These are phyloP conservation scores for Fusarium ramigenum DNA, from an alignment of 2,329 filamentous ascomycete genomes.

Conservation along the genomic window DNA sequence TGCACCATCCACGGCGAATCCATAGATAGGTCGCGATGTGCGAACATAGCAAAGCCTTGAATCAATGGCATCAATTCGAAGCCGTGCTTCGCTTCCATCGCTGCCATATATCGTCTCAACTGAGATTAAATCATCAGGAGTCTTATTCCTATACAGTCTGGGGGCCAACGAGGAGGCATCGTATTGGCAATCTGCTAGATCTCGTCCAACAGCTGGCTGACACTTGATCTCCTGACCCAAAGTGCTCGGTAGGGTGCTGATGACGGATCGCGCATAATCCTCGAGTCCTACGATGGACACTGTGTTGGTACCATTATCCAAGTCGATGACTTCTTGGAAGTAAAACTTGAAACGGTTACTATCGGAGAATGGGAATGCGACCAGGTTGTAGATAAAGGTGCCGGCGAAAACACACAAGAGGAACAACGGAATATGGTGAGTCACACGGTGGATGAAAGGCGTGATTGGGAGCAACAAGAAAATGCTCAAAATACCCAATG, in stretches of 20 bases:
- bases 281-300: constrained; percentile 76
- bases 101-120: constrained; percentile 55
- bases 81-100: constrained; percentile 61
- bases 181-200: constrained; percentile 75
- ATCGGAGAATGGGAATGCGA: constrained; percentile 87
- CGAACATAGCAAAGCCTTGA: constrained; percentile 81
- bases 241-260: constrained; percentile 76
- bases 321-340: constrained; percentile 83
- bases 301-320: constrained; percentile 75
- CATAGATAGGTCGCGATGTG: constrained; percentile 73
- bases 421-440: constrained; percentile 82
- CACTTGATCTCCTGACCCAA: constrained; percentile 69
- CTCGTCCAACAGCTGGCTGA: constrained; percentile 51
- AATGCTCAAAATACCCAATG: constrained; percentile 73
- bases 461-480: constrained; percentile 78
- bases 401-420: constrained; percentile 76
- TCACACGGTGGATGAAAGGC: constrained; percentile 88
- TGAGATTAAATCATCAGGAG: constrained; percentile 67
- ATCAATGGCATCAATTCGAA: constrained; percentile 76
- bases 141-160: constrained; percentile 62
- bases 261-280: constrained; percentile 72
- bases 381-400: constrained; percentile 85
- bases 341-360: constrained; percentile 85
- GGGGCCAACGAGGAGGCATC: constrained; percentile 69
- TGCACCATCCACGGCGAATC: constrained; percentile 71